Percentiles rank a stretch among this genome's conserved stretches.
Evolutionary conservation across 108 stramenopile species (phyloP).

Genomic region (Conticribra weissflogii): DNA sequence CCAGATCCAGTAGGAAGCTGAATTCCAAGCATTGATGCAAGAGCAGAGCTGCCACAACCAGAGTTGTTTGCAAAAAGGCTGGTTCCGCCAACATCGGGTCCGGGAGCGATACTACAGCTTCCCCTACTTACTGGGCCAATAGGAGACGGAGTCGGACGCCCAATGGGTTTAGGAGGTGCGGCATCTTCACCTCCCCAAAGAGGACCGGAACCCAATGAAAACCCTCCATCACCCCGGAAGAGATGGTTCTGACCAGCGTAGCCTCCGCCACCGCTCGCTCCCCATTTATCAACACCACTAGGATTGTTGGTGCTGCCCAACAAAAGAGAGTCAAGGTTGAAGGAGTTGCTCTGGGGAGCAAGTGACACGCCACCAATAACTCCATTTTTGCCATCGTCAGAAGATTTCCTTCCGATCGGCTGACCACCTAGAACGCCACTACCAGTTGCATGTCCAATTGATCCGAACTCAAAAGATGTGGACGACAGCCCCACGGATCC

Average conservation of each 20-base stretch:
- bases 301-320: conserved; percentile 9
- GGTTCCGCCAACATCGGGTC: conserved; percentile 40
- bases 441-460: conserved; percentile 30
- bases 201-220: conserved; percentile 10
- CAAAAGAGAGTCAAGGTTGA: conserved; percentile 32
- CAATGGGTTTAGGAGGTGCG: conserved; percentile 1
- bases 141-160: conserved; percentile 26
- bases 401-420: conserved; percentile 29
- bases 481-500: conserved; percentile 37
- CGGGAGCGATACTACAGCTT: conserved; percentile 7
- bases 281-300: conserved; percentile 38
- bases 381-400: conserved; percentile 14
- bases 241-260: conserved; percentile 40
- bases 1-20: conserved; percentile 80
- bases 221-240: conserved; percentile 37
- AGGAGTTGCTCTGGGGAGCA: conserved; percentile 25
- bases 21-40: conserved; percentile 88
- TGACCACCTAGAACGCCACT: conserved; percentile 48
- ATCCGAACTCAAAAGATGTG: conserved; percentile 43
- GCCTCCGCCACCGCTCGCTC: conserved; percentile 43
- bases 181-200: conserved; percentile 37
- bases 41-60: conserved; percentile 68
- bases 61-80: conserved; percentile 38
- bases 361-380: conserved; percentile 49
- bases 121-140: conserved; percentile 41